Conservation (phyloP, 2,329 filamentous ascomycete genomes). For the Ambrosiella cleistominuta region DNA sequence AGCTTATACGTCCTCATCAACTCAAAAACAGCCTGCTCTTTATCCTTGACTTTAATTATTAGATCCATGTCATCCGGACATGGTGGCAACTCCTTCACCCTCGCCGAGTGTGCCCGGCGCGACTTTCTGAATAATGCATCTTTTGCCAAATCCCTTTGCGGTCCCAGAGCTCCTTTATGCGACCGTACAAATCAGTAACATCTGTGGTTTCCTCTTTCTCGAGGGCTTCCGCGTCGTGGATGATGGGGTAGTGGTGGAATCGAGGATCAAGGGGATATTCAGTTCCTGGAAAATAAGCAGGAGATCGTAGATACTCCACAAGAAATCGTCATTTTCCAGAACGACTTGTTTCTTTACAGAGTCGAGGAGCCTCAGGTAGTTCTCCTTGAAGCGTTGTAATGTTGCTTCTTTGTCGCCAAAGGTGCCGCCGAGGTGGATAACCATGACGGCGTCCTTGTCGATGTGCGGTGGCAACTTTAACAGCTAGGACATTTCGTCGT, state of each 20-base stretch:
- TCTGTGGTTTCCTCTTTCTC: slow-evolving; percentile 78
- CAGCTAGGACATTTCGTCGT: slow-evolving; percentile 66
- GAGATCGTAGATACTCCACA: slow-evolving; percentile 81
- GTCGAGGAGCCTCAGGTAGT: slow-evolving; percentile 49
- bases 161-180: slow-evolving; percentile 70
- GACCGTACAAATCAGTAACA: slow-evolving; percentile 54
- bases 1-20: slow-evolving; percentile 78
- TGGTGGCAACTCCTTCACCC: slow-evolving; percentile 64
- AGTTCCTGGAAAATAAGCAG: slow-evolving; percentile 81
- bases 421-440: slow-evolving; percentile 79
- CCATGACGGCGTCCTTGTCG: slow-evolving; percentile 80
- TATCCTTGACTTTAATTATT: slow-evolving; percentile 99
- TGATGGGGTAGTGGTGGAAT: slow-evolving; percentile 93
- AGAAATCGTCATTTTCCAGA: slow-evolving; percentile 85
- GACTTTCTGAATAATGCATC: slow-evolving; percentile 89
- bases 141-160: slow-evolving; percentile 77
- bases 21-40: slow-evolving; percentile 90
- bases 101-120: slow-evolving; percentile 60
- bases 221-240: slow-evolving; percentile 61
- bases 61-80: slow-evolving; percentile 73
- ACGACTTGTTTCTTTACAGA: slow-evolving; percentile 67
- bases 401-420: slow-evolving; percentile 77
- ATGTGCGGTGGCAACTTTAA: slow-evolving; percentile 61
- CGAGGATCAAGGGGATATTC: slow-evolving; percentile 82
- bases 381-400: slow-evolving; percentile 57